Conservation (phyloP, 345 rosid species). For the Gossypium longicalyx region DNA sequence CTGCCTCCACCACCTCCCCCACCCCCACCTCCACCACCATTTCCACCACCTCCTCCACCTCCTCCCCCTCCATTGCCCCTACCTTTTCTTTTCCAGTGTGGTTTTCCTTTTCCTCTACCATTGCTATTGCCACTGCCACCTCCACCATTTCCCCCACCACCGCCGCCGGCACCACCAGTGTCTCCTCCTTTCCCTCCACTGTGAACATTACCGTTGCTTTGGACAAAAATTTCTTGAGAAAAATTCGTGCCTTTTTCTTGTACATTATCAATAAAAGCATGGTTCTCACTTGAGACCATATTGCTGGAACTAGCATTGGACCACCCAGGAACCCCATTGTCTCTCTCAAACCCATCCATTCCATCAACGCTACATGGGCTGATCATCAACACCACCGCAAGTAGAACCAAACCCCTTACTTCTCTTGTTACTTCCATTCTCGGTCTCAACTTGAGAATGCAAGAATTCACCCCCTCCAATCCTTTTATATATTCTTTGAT, state of each 20-base stretch:
- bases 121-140: constrained; percentile 16
- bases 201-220: constrained; percentile 17
- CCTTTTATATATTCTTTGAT: constrained; percentile 22
- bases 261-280: constrained; percentile 11
- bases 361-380: constrained; percentile 36
- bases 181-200: constrained; percentile 23
- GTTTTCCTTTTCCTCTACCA: neutral
- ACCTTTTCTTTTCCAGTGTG: too few species aligned
- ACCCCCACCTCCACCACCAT: neutral
- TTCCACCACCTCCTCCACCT: neutral
- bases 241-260: constrained; percentile 20
- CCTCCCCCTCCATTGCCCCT: neutral
- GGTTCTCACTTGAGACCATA: neutral
- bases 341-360: constrained; percentile 27
- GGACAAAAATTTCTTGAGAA: constrained; percentile 7
- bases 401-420: constrained; percentile 21
- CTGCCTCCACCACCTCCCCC: neutral
- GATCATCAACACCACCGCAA: constrained; percentile 15
- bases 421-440: constrained; percentile 21
- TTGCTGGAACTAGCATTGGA: constrained; percentile 15
- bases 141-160: neutral
- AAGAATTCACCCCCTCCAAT: neutral
- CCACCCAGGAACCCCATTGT: constrained; percentile 12
- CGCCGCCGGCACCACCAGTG: neutral
- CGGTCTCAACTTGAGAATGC: constrained; percentile 13